phyloP scores from a whole-genome alignment of 2,329 filamentous ascomycete genomes.

The Aurifilum marmelostoma region DNA sequence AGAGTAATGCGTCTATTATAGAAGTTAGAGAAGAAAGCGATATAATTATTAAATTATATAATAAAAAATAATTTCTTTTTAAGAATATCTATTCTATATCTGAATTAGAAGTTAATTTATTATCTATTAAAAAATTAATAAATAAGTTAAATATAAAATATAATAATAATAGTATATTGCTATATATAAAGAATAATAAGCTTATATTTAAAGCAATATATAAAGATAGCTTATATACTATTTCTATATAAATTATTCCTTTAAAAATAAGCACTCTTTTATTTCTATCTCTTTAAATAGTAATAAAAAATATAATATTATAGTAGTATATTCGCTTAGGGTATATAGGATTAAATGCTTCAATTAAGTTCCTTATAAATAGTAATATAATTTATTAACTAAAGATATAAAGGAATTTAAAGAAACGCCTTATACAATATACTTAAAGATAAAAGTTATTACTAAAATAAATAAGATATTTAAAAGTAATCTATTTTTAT shows the following conservation, averaged over 20 bases:
- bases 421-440: slow-evolving; percentile 6
- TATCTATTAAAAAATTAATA: neutral
- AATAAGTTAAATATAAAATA: neutral
- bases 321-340: neutral
- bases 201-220: neutral
- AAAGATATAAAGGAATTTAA: neutral
- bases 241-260: neutral
- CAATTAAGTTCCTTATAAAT: neutral
- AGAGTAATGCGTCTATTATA: neutral
- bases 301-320: neutral
- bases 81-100: neutral
- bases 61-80: neutral
- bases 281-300: neutral
- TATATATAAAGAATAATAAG: neutral
- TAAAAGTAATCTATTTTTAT: slow-evolving; percentile 3
- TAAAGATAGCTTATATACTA: neutral
- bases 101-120: neutral
- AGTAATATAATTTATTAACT: neutral
- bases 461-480: neutral
- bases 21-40: neutral
- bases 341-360: neutral
- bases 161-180: neutral
- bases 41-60: neutral
- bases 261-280: no score
- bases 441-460: neutral